These are phyloP conservation scores for Bondarzewia mesenterica DNA, from an alignment of 1,284 basidiomycete genomes.

Conservation along the genomic window DNA sequence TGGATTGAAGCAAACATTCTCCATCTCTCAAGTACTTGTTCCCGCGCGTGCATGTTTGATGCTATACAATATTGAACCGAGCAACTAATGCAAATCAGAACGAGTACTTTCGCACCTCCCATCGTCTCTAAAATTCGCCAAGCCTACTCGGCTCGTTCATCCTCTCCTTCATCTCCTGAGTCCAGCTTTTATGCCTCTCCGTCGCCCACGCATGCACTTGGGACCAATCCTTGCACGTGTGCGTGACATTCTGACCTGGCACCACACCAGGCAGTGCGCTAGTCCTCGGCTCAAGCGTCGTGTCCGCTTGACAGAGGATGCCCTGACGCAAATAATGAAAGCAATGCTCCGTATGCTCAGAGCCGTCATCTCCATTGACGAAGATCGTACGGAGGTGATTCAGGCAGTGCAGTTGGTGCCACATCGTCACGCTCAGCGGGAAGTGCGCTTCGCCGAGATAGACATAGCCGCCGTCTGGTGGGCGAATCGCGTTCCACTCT, in stretches of 20 bases:
- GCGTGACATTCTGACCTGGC: not conserved
- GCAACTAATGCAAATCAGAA: too few species aligned
- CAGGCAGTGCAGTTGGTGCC: slow-evolving; percentile 11
- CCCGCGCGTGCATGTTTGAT: too few species aligned
- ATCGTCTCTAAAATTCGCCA: too few species aligned
- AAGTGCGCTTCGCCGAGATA: not conserved
- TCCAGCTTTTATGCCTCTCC: not conserved
- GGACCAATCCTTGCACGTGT: slow-evolving; percentile 1
- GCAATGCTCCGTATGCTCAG: not conserved
- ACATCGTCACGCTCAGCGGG: slow-evolving; percentile 5
- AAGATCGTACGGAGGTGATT: slow-evolving; percentile 3
- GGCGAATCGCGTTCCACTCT: not conserved
- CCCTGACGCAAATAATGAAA: not conserved
- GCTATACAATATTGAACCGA: too few species aligned
- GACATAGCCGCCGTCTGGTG: not conserved
- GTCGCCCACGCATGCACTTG: not conserved
- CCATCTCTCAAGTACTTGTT: too few species aligned
- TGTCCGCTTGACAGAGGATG: not conserved
- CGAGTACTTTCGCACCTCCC: too few species aligned
- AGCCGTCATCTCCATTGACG: not conserved
- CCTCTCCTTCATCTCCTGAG: not conserved
- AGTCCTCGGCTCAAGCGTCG: not conserved
- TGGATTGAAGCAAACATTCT: too few species aligned
- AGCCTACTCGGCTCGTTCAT: not conserved
- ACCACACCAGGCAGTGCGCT: too few species aligned